Evolutionary conservation across 148 eudicot species (phyloP), one percentile per base, ranked within the genome.

Genomic region (Arctostaphylos glauca): DNA sequence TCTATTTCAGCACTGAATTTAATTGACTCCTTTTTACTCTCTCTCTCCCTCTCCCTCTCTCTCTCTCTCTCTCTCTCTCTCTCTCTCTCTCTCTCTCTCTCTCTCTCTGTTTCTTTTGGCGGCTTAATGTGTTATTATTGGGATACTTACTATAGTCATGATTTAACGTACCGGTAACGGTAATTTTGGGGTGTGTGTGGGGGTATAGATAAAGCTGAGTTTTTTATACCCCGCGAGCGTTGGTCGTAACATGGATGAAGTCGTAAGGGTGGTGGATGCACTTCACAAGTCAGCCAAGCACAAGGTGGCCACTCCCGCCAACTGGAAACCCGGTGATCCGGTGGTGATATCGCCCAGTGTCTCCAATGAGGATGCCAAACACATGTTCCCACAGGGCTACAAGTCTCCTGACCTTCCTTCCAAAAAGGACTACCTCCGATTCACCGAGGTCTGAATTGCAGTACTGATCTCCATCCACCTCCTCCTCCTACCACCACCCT

Each of bases 161-260:
- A 31, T 31, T 31, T 31, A 31, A 31, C 38, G 38, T 31, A 31
- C 38, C 38, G 38, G 73, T 4, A 9, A 12, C 41, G 2, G 5
- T 62, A 19, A 62, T 70, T 41, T 0, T 47, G 54, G 77, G 6
- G 41, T 14, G 46, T 2, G 10, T 50, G 18, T 16, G 9, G 9
- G 16, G 41, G 16, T 12, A 5, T 16, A 91, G 95, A 91, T 95
- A 73, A 92, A 92, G 91, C 74, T 95, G 91, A 94, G 98, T 86
- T 95, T 94, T 79, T 72, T 94, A 54, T 94, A 94, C 81, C 98
- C 96, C n/a, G 94, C 94, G 2, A 88, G 94, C 70, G 94, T 98
- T 0, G 98, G 98, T 9, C 78, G 98, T 80, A 94, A 95, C 91
- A 89, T 95, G 93, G 98, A 94, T 46, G 98, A 95, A 67, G 95